These are phyloP conservation scores for Hypoxylon sp. DNA, from an alignment of 2,329 filamentous ascomycete species.

Conservation along the genomic window DNA sequence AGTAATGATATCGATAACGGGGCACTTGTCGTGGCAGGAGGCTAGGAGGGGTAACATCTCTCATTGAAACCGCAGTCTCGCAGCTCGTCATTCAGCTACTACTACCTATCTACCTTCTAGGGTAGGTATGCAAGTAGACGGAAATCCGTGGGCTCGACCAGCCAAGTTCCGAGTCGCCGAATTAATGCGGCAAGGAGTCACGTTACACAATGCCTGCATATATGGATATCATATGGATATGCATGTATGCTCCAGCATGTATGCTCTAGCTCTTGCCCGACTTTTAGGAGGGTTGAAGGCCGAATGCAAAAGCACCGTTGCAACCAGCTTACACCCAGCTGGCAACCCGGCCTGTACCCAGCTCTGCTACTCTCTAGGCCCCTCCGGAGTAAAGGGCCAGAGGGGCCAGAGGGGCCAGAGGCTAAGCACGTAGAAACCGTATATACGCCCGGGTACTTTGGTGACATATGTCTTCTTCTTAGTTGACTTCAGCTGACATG, in stretches of 20 bases:
- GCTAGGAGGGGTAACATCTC: no score
- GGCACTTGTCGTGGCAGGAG: not conserved
- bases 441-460: not conserved
- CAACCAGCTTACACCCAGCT: not conserved
- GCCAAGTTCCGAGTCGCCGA: constrained; percentile 32
- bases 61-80: constrained; percentile 31
- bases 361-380: constrained; percentile 2
- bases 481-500: not conserved
- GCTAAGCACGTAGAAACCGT: no score
- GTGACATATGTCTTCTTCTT: not conserved
- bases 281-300: no score
- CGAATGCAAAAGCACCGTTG: not conserved
- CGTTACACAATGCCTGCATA: constrained; percentile 32
- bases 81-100: constrained; percentile 17
- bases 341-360: not conserved
- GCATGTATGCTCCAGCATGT: no score
- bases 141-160: no score
- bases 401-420: no score
- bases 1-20: not conserved
- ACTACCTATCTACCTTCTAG: no score
- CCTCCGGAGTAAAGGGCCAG: constrained; percentile 4
- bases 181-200: constrained; percentile 26
- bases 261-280: constrained; percentile 7
- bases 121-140: no score
- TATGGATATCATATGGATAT: constrained; percentile 28